Base-by-base conservation (phyloP, 2,329 filamentous ascomycete genomes). In the Decorospora gaudefroyi region DNA sequence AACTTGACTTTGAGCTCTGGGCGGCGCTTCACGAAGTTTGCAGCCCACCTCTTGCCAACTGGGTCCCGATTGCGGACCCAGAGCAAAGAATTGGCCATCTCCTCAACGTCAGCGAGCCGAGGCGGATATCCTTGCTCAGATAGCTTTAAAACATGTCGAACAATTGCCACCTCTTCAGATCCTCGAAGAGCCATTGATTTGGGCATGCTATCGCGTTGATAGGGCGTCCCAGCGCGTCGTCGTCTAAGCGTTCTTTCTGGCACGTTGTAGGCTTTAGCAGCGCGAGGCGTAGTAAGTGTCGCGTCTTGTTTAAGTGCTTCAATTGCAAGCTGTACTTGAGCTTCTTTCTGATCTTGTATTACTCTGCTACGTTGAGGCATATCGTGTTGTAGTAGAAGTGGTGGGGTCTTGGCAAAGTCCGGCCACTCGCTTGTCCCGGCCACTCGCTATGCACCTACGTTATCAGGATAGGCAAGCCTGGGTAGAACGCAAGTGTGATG, bases 1-100 rank as follows among this genome's bases (percentile, higher is more conserved):
- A 54, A 48, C 19, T 52, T 47, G 6, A 51, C 39, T 34, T 42
- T 41, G 30, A 58, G 42, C 47, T 53, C 7, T 30, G 34, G 26
- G 9, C 15, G 11, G 8, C 11, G 19, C 4, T 9, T 4, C 11
- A 28, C 26, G 12, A 28, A 28, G 26, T 15, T 28, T 28, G 26
- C 26, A 28, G 26, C 26, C 26, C 12, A 28, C 2, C 10, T 28
- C 26, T 28, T 15, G 12, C 26, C 12, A 28, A 28, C 26, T 28
- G 6, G n/a, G 1, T 28, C 6, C 12, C 6, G 12, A 6, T 28
- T 3, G 12, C 26, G 26, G 12, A 15, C 10, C n/a, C 2, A 2
- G 12, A 28, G 26, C 12, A 28, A 28, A 28, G n/a, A 28, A 28
- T 15, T 28, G n/a, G 26, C 26, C 6, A 28, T 28, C 12, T 35